A percentile compares a stretch with the other conserved stretches of the same genome.
Evolutionary conservation across 2,329 filamentous ascomycete genomes (phyloP).

Genomic region (Lecanicillium sp.): DNA sequence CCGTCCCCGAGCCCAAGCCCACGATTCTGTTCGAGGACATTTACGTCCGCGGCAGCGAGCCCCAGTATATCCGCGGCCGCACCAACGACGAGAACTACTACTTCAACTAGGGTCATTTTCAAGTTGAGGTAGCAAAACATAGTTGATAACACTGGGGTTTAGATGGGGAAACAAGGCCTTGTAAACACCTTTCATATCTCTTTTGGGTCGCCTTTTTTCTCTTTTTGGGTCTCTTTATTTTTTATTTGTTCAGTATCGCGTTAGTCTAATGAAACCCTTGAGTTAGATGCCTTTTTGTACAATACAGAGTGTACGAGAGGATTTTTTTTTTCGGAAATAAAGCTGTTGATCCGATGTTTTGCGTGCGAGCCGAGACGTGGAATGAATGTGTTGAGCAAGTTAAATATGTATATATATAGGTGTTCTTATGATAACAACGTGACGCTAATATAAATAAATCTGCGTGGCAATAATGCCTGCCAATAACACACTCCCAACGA

Average conservation of each 20-base stretch:
- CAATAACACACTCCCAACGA: too few relatives aligned
- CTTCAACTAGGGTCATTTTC: slow-evolving; percentile 51
- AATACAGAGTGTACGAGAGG: slow-evolving; percentile 7
- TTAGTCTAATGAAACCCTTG: slow-evolving; percentile 10
- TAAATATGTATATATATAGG: too few relatives aligned
- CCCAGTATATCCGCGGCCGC: slow-evolving; percentile 78
- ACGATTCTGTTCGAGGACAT: slow-evolving; percentile 95
- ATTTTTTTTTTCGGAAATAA: neutral
- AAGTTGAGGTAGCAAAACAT: neutral
- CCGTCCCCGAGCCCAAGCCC: slow-evolving; percentile 66
- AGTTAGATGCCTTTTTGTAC: slow-evolving; percentile 12
- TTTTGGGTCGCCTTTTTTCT: neutral
- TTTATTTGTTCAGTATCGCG: slow-evolving; percentile 2
- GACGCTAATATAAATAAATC: too few relatives aligned
- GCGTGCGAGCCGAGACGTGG: too few relatives aligned
- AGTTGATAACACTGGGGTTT: neutral
- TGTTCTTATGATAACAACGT: too few relatives aligned
- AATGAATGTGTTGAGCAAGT: too few relatives aligned
- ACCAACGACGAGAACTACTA: slow-evolving; percentile 93
- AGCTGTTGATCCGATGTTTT: neutral
- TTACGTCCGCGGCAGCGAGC: slow-evolving; percentile 84
- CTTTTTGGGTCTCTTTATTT: neutral
- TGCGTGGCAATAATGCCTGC: too few relatives aligned
- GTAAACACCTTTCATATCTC: neutral
- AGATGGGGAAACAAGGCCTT: neutral